phyloP scores from a whole-genome alignment of 305 asterid species.

The Fraxinus ornus region DNA sequence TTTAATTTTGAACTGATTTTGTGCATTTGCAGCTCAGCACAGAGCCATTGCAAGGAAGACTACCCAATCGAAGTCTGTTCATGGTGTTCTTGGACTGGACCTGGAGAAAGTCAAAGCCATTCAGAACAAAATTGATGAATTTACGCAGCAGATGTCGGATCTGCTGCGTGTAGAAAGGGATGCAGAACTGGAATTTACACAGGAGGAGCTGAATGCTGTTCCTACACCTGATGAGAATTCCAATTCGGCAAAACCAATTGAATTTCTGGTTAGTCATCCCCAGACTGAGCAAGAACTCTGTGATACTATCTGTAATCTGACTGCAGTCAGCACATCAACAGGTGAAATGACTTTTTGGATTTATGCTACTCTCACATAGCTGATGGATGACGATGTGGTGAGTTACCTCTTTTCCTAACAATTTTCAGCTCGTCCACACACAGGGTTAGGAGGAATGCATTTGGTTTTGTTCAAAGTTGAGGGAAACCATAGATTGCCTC shows the following conservation, averaged over 20 bases:
- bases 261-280: conserved; percentile 89
- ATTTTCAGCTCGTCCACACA: conserved; percentile 23
- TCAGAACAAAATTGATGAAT: conserved; percentile 69
- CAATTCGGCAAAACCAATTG: conserved; percentile 61
- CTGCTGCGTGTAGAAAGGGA: conserved; percentile 87
- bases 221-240: conserved; percentile 70
- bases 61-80: conserved; percentile 45
- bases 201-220: conserved; percentile 89
- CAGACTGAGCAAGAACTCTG: conserved; percentile 95
- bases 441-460: conserved; percentile 99
- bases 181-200: conserved; percentile 84
- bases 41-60: conserved; percentile 83
- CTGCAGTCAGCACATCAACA: conserved; percentile 84
- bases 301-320: conserved; percentile 90
- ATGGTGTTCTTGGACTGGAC: conserved; percentile 70
- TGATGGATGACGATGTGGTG: conserved; percentile 1
- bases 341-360: conserved; percentile 37
- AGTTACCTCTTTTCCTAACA: not conserved
- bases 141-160: conserved; percentile 64
- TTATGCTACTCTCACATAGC: not conserved
- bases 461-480: conserved; percentile 83
- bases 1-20: conserved; percentile 11
- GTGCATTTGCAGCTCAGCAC: conserved; percentile 74
- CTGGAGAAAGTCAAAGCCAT: conserved; percentile 63
- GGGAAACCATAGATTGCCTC: conserved; percentile 90